Percentiles rank a stretch among this genome's conserved stretches.
These are phyloP conservation scores for Gracilaria gracilis DNA, from an alignment of 23 red algal genomes.

Conservation along the genomic window DNA sequence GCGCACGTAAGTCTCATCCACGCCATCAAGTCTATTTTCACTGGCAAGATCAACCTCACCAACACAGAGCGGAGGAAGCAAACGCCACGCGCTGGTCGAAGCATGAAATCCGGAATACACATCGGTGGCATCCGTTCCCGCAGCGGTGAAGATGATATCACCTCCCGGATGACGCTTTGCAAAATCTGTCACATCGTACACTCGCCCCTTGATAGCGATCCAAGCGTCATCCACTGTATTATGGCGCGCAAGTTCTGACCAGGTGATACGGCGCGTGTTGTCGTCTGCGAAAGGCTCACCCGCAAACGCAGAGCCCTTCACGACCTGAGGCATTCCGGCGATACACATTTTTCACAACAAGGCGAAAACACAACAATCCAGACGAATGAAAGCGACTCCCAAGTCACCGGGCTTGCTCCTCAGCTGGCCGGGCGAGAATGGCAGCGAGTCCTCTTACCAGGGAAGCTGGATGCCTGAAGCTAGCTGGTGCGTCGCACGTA, in stretches of 20 bases:
- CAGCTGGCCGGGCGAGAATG: too few species aligned
- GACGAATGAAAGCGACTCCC: too few species aligned
- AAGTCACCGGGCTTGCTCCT: too few species aligned
- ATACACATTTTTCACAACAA: neutral
- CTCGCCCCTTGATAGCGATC: conserved; percentile 76
- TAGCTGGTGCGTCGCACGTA: neutral
- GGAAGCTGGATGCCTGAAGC: too few species aligned
- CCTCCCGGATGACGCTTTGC: conserved; percentile 77
- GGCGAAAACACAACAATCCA: neutral
- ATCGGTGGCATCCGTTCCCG: conserved; percentile 85
- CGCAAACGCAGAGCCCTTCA: conserved; percentile 55
- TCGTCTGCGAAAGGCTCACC: neutral
- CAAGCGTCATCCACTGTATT: conserved; percentile 62
- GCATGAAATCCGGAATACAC: conserved; percentile 85
- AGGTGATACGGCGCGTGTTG: conserved; percentile 38
- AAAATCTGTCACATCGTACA: conserved; percentile 89
- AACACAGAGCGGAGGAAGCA: conserved; percentile 69
- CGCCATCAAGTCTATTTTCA: neutral
- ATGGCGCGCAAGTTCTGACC: conserved; percentile 67
- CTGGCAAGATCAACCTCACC: conserved; percentile 39
- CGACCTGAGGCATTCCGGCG: neutral
- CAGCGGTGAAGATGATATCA: conserved; percentile 82
- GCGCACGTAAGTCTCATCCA: conserved; percentile 50
- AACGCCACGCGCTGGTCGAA: conserved; percentile 47
- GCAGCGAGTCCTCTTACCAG: too few species aligned